Base-by-base conservation (phyloP, 2,329 filamentous ascomycete genomes). In the Fusarium chuoi region DNA sequence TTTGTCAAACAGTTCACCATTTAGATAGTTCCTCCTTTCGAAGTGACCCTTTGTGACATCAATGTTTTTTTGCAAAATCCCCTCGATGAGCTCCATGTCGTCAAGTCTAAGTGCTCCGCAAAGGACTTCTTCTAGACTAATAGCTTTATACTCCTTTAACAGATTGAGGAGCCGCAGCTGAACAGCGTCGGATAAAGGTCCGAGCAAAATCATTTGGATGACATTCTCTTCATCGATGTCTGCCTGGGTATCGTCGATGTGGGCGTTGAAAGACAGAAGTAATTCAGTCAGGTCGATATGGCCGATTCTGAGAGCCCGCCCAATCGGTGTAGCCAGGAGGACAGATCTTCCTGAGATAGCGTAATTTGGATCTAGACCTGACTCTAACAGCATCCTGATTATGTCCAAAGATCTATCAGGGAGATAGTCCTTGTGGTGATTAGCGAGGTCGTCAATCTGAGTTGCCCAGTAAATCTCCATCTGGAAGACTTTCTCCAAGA, bases 201-300 rank as follows among this genome's bases (percentile, higher is more conserved):
- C 39, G 13, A 7, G 20, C 1, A 15, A n/a, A 22, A 42, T 42
- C 7, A 12, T 7, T 6, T 15, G 22, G 39, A 42, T 42, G 4
- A 14, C 39, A 12, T n/a, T n/a, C 11, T n/a, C 0, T 3, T 1
- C 1, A 22, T 14, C 39, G 14, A n/a, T 7, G 12, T 4, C 1
- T 22, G 39, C 22, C 22, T 14, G 39, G 13, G 7, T 13, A n/a
- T 42, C 0, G 14, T 42, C 22, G 22, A 42, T 42, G 39, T 13
- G 22, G 22, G 4, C 39, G 13, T 42, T 8, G 22, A 42, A 42
- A 3, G 20, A 22, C 8, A 42, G 39, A 42, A 42, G 39, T 15
- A 42, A n/a, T 42, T n/a, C 3, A n/a, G 14, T 13, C 22, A 42
- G 14, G 22, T 42, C 13, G 11, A 42, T 22, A 15, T 42, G 39